Base-by-base conservation (phyloP, 768 basidiomycete species). In the Strobilomyces confusus region DNA sequence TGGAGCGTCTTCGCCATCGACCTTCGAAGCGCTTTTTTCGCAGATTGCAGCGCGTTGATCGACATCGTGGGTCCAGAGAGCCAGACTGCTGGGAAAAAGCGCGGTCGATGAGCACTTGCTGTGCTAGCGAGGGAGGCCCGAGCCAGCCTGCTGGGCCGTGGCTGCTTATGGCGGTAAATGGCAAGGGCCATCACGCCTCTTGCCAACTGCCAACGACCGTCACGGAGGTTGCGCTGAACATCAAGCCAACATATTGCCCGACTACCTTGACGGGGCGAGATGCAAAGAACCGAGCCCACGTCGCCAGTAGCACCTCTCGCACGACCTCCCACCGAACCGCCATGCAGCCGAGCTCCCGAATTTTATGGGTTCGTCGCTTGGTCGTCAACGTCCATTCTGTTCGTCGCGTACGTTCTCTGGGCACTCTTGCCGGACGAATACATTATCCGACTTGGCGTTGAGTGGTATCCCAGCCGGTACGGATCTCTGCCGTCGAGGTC, bases 341-440 rank as follows among this genome's bases (percentile, higher is more conserved):
- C 75, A 48, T 66, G 80, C 56, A 86, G 83, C 66, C 82, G 87
- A 9, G 87, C 88, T 13, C 79, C 87, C 40, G 92, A 94, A 71
- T 87, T 92, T 63, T 92, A 92, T 60, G 92, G 92, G n/a, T 94
- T 93, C 65, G 89, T 88, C 5, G 89, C 88, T 15, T 89, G 84
- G 86, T 83, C 84, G 9, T 83, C 83, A 0, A 92, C 92, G 0
- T 83, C 80, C 48, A 70, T 92, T 25, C 69, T 82, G 2, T 93
- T 87, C 63, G 67, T 80, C 49, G 62, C 88, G 23, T 92, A 87
- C 65, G 62, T 92, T 32, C 71, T 92, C 7, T 94, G 92, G 92
- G 89, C 86, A 1, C 66, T 92, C 34, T 73, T 90, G 14, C 91
- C 92, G 6, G 87, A 91, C 64, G 74, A 77, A 30, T 83, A 75